Base-by-base conservation (phyloP, 192 early-diverging fungal genomes). In the Coemansia sp. region DNA sequence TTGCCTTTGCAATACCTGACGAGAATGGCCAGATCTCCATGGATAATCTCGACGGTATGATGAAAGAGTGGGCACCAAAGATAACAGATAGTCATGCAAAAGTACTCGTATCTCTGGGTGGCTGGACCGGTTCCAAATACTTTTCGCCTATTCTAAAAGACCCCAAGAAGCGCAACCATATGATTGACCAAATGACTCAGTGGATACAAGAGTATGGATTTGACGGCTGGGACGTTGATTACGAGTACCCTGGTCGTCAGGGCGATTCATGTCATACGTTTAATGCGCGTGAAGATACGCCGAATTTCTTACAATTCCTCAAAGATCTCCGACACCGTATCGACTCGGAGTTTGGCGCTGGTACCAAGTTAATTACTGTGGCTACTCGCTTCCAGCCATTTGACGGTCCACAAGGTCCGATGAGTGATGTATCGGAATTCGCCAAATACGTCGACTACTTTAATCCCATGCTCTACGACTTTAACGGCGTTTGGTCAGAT, bases 211-310 rank as follows among this genome's bases (percentile, higher is more conserved):
- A 79, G 1, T 88, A 84, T 62, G 67, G 79, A 12, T 70, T 91
- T 2, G 90, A 92, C 80, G 92, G 92, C 64, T 84, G 90, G 62
- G 92, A 93, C 69, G 77, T 93, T 66, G 92, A 92, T 72, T 91
- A 76, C 78, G 91, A 92, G 72, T 91, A 89, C 62, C 91, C 87
- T 2, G 85, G 85, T 39, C 72, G 85, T n/a, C 72, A 75, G 22
- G 87, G 86, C 44, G 32, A 72, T 62, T 31, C 61, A 9, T 84
- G 78, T 63, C 83, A 80, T 48, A 62, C 44, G 11, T 77, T 88
- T 48, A 86, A 88, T 64, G 62, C 70, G 0, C 60, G 46, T 0
- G 71, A 79, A 17, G 92, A 93, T 62, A 75, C 87, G 8, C 70
- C 69, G 2, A 91, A 93, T 76, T 89, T 87, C 61, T 70, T 87